These are phyloP conservation scores for Stagonosporopsis rhizophila DNA, from an alignment of 2,329 filamentous ascomycete genomes.

Conservation along the genomic window DNA sequence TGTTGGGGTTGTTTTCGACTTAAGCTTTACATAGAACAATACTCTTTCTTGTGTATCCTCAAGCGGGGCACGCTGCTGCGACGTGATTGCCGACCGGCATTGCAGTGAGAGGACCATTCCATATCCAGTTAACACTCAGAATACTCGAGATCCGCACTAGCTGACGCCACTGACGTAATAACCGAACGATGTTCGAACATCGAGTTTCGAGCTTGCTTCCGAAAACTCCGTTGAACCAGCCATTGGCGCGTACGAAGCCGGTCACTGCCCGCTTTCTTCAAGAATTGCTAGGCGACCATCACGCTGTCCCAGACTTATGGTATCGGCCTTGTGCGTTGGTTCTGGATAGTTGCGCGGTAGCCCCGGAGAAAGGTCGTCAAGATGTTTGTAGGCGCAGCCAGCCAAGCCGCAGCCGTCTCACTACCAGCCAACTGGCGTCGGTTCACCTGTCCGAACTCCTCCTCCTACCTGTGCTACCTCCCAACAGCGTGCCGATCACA, in stretches of 20 bases:
- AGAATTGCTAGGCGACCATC: not conserved
- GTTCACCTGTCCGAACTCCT: not conserved
- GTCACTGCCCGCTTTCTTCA: not conserved
- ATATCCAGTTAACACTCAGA: not conserved
- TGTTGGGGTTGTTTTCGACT: not conserved
- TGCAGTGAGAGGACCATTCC: not conserved
- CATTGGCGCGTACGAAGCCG: not conserved
- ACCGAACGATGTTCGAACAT: constrained; percentile 16
- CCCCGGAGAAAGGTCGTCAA: constrained; percentile 6
- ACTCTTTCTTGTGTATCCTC: not conserved
- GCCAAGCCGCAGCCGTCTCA: constrained; percentile 3
- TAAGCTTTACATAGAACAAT: not conserved
- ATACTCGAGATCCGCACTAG: constrained; percentile 4
- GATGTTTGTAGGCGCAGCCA: not conserved
- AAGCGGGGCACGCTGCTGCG: not conserved
- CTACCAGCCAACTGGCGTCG: not conserved
- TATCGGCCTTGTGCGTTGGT: not conserved
- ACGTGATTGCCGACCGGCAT: not conserved
- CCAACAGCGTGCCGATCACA: constrained; percentile 1
- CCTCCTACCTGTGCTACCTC: no score
- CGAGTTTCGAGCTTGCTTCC: constrained; percentile 10
- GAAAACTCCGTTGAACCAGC: not conserved
- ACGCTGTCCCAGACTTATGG: not conserved
- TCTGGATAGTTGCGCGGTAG: not conserved
- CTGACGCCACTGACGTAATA: constrained; percentile 20